Evolutionary conservation across 2,329 filamentous ascomycete genomes (phyloP).

Genomic region (Claviceps sp.): DNA sequence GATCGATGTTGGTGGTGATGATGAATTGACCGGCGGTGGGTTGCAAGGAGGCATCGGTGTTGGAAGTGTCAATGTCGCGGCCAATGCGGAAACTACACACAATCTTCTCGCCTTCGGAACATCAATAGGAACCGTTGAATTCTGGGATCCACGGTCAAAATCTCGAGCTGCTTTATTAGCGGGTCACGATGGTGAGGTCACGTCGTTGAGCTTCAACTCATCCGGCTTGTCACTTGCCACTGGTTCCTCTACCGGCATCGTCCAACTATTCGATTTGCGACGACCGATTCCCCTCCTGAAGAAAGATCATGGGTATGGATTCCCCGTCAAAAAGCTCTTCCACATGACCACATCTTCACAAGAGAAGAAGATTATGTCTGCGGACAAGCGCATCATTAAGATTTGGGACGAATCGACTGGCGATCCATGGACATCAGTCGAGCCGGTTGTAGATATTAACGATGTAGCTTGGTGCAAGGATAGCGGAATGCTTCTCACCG

Average conservation of each 20-base stretch:
- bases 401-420: slow-evolving; percentile 80
- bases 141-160: slow-evolving; percentile 84
- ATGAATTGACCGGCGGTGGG: slow-evolving; percentile 54
- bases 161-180: slow-evolving; percentile 67
- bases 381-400: slow-evolving; percentile 94
- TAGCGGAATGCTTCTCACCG: slow-evolving; percentile 88
- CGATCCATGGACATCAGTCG: slow-evolving; percentile 86
- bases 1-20: slow-evolving; percentile 77
- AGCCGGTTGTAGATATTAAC: slow-evolving; percentile 89
- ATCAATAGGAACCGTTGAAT: slow-evolving; percentile 86
- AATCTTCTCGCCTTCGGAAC: slow-evolving; percentile 90
- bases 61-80: slow-evolving; percentile 75
- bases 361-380: slow-evolving; percentile 77
- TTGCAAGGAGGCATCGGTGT: slow-evolving; percentile 78
- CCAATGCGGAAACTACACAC: slow-evolving; percentile 79
- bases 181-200: slow-evolving; percentile 59
- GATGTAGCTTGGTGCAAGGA: slow-evolving; percentile 86
- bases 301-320: slow-evolving; percentile 94
- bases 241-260: slow-evolving; percentile 75
- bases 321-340: slow-evolving; percentile 74
- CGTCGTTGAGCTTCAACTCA: slow-evolving; percentile 72
- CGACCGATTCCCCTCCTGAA: slow-evolving; percentile 73
- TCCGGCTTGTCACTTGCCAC: slow-evolving; percentile 77
- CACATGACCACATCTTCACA: slow-evolving; percentile 58
- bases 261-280: slow-evolving; percentile 85